phyloP scores from a whole-genome alignment of 75 land plant genomes.

The Pinus albicaulis region DNA sequence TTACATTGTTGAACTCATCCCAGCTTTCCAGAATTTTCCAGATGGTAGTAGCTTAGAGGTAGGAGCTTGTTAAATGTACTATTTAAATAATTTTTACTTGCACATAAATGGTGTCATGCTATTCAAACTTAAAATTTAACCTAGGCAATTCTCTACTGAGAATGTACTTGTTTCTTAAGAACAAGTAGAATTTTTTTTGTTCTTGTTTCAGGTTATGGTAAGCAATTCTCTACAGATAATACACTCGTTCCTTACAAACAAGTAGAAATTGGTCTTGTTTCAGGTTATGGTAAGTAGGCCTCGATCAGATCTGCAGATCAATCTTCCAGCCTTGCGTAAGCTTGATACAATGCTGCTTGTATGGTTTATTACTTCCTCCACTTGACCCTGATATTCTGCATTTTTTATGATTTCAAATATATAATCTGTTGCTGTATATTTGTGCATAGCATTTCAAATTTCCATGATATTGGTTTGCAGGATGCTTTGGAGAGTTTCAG shows the following conservation, averaged over 20 bases:
- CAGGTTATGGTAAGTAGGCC: slow-evolving; percentile 37
- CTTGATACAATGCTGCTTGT: slow-evolving; percentile 38
- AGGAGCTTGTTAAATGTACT: background rate
- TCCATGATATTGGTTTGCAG: slow-evolving; percentile 25
- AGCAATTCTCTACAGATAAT: background rate
- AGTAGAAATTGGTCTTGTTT: background rate
- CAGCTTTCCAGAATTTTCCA: slow-evolving; percentile 37
- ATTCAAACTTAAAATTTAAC: background rate
- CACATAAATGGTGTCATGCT: background rate
- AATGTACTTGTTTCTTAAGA: background rate
- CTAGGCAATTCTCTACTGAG: background rate
- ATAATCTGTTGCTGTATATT: background rate
- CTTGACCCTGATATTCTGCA: background rate
- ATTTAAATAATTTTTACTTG: background rate
- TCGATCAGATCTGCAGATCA: slow-evolving; percentile 33
- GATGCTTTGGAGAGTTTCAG: slow-evolving; percentile 70
- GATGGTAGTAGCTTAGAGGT: slow-evolving; percentile 57
- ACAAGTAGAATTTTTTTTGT: background rate
- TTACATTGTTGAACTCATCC: slow-evolving; percentile 58
- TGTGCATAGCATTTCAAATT: background rate
- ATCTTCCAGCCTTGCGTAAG: slow-evolving; percentile 39
- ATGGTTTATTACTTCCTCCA: slow-evolving; percentile 3
- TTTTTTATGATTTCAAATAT: background rate
- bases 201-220: slow-evolving; percentile 20
- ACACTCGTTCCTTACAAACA: background rate